Conservation (phyloP, 371 early-diverging fungal species). For the Mucor circinelloides region DNA sequence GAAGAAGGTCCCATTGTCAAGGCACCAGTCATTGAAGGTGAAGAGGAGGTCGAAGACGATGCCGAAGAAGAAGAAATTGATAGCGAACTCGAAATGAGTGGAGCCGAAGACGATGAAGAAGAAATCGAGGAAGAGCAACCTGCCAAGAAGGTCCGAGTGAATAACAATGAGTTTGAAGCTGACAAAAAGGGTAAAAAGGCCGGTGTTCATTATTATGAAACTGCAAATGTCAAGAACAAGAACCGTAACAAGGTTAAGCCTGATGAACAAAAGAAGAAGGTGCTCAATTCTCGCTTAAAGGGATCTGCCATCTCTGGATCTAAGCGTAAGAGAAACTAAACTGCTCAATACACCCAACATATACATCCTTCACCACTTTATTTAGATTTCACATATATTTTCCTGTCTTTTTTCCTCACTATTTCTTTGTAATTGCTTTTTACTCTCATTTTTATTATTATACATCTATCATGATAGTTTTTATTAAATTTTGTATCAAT, state of each 20-base stretch:
- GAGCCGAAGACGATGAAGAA: constrained; percentile 41
- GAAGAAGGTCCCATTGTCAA: constrained; percentile 64
- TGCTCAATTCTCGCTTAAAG: constrained; percentile 45
- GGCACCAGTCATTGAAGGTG: constrained; percentile 38
- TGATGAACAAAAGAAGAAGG: constrained; percentile 56
- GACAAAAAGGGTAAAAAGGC: constrained; percentile 69
- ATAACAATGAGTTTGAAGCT: constrained; percentile 33
- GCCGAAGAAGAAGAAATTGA: constrained; percentile 59
- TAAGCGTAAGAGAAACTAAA: constrained; percentile 46
- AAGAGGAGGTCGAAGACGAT: constrained; percentile 50
- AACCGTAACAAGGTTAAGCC: constrained; percentile 81
- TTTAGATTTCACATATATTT: background rate
- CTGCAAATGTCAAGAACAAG: constrained; percentile 92
- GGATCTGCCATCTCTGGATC: constrained; percentile 36
- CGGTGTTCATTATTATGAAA: constrained; percentile 85
- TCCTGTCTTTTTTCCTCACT: background rate
- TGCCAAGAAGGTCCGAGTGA: constrained; percentile 30
- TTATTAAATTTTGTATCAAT: background rate
- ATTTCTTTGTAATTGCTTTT: constrained; percentile 2
- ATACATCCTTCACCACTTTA: background rate
- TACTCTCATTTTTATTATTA: background rate
- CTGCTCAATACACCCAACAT: background rate
- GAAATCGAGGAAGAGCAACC: constrained; percentile 33
- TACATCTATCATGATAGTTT: background rate
- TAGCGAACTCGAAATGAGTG: constrained; percentile 62